phyloP scores from a whole-genome alignment of 129 eudicot species.

The Flaveria robusta region DNA sequence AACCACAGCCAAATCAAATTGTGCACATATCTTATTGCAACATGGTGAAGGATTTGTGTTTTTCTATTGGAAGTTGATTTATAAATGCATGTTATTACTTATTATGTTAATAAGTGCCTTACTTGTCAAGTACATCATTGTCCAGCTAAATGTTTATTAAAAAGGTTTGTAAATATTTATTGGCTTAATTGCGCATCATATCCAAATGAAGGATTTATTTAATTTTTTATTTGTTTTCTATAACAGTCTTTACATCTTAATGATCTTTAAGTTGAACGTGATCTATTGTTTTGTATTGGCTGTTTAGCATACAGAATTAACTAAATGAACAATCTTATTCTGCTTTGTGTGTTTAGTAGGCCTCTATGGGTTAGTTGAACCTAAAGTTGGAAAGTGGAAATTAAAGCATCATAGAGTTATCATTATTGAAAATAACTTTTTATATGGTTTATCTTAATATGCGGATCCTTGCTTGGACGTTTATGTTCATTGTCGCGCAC shows the following conservation, averaged over 20 bases:
- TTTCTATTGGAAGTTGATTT: not conserved
- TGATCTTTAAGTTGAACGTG: not conserved
- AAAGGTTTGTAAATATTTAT: conserved; percentile 1
- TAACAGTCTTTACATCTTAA: not conserved
- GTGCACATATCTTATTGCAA: not conserved
- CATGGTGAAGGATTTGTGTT: not conserved
- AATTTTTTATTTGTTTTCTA: not conserved
- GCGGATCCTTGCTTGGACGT: not conserved
- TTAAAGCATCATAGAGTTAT: not conserved
- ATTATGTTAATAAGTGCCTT: not conserved
- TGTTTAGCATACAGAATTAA: not conserved
- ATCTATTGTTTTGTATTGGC: not conserved
- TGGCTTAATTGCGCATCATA: not conserved
- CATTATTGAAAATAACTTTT: not conserved
- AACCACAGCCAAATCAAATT: not conserved
- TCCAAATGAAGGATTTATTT: not conserved
- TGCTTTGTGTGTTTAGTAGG: not conserved
- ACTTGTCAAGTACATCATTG: conserved; percentile 7
- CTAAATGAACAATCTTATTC: conserved; percentile 12
- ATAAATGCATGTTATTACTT: not conserved
- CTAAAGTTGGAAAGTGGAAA: not conserved
- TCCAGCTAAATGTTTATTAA: not conserved
- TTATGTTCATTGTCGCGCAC: not conserved
- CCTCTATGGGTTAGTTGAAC: not conserved
- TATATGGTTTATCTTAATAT: not conserved